Conservation (phyloP, 2,329 filamentous ascomycete species). For the Ceratocystis papillata region DNA sequence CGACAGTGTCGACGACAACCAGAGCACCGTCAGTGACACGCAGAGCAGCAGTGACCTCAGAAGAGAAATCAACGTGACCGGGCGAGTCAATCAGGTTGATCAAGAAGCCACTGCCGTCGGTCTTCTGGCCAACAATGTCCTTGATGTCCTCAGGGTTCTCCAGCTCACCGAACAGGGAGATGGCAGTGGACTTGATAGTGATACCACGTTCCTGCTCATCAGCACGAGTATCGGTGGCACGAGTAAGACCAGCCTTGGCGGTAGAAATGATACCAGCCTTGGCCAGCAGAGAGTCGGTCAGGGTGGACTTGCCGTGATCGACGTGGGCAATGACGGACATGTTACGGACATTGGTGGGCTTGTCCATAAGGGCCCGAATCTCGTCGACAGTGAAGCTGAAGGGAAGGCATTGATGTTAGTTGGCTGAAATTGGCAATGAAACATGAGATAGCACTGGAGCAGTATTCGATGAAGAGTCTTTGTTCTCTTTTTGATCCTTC, state of each 20-base stretch:
- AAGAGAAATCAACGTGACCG: conserved; percentile 99
- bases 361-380: conserved; percentile 70
- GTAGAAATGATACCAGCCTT: conserved; percentile 99
- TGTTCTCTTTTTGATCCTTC: conserved; percentile 13
- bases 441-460: conserved; percentile 28
- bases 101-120: conserved; percentile 90
- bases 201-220: conserved; percentile 99
- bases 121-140: conserved; percentile 82
- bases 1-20: conserved; percentile 98
- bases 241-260: conserved; percentile 88
- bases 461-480: conserved; percentile 5
- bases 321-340: conserved; percentile 99
- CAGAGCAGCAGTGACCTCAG: conserved; percentile 96
- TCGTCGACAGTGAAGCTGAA: conserved; percentile 95
- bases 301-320: conserved; percentile 99
- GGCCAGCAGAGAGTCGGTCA: conserved; percentile 98
- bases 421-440: conserved; percentile 26
- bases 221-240: conserved; percentile 91
- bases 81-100: conserved; percentile 99
- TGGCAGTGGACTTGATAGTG: conserved; percentile 99
- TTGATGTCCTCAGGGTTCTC: conserved; percentile 75
- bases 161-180: conserved; percentile 89
- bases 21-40: conserved; percentile 99
- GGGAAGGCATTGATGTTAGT: conserved; percentile 37
- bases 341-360: conserved; percentile 70